phyloP scores from a whole-genome alignment of 208 protist genomes.

The Trypanosoma melophagium region DNA sequence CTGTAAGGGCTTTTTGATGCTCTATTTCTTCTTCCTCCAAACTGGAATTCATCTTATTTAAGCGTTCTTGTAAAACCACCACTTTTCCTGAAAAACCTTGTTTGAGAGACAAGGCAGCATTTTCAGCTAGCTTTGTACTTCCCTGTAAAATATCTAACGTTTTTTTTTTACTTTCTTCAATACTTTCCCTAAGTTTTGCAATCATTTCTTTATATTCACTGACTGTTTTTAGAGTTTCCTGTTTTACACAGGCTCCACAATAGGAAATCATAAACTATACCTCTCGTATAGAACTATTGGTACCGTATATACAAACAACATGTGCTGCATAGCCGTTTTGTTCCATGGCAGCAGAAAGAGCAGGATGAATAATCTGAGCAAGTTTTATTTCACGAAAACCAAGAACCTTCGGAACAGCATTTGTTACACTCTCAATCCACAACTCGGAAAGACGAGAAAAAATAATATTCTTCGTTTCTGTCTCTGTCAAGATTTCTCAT shows the following conservation, averaged over 20 bases:
- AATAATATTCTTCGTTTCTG: constrained; percentile 2
- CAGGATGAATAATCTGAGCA: constrained; percentile 11
- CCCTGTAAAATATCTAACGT: background rate
- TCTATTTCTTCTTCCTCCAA: constrained; percentile 1
- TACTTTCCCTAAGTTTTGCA: constrained; percentile 7
- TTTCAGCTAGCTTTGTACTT: constrained; percentile 10
- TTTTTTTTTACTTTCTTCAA: constrained; percentile 16
- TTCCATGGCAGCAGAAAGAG: constrained; percentile 17
- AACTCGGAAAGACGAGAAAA: background rate
- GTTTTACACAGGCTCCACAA: constrained; percentile 13
- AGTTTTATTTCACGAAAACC: constrained; percentile 9
- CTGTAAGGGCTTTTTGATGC: background rate
- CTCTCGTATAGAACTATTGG: background rate
- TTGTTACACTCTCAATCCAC: constrained; percentile 18
- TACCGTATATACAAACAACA: constrained; percentile 13
- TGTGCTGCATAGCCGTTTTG: constrained; percentile 20
- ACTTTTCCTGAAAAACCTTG: background rate
- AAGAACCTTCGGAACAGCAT: constrained; percentile 9
- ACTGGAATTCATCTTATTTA: background rate
- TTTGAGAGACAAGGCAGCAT: background rate
- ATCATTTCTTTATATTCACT: constrained; percentile 21
- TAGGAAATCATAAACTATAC: constrained; percentile 5
- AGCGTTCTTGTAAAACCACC: background rate
- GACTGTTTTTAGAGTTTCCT: constrained; percentile 14
- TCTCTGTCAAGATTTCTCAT: background rate